phyloP scores from a whole-genome alignment of 1,139 yeast species.

The Candida sp. region DNA sequence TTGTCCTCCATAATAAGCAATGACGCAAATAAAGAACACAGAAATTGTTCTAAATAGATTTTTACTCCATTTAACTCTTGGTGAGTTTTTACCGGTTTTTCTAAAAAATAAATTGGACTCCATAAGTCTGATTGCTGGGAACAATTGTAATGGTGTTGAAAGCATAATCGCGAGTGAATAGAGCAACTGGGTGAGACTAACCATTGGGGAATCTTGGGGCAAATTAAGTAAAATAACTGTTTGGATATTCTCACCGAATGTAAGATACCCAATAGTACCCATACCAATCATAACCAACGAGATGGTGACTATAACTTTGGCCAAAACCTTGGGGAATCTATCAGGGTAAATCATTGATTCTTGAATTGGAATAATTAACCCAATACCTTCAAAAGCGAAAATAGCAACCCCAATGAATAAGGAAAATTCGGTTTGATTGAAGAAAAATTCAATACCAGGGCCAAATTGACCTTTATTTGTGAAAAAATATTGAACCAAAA shows the following conservation, averaged over 20 bases:
- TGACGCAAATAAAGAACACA: constrained; percentile 63
- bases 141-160: constrained; percentile 89
- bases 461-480: constrained; percentile 42
- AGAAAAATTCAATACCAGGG: constrained; percentile 38
- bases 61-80: constrained; percentile 77
- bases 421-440: constrained; percentile 74
- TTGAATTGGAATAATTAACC: constrained; percentile 89
- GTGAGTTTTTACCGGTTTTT: constrained; percentile 68
- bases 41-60: constrained; percentile 65
- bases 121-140: constrained; percentile 49
- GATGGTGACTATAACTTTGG: constrained; percentile 71
- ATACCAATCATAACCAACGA: constrained; percentile 73
- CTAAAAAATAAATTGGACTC: constrained; percentile 35
- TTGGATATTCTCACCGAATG: constrained; percentile 77
- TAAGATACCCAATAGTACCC: constrained; percentile 79
- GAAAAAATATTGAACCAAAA: constrained; percentile 49
- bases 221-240: constrained; percentile 87
- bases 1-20: constrained; percentile 58
- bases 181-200: constrained; percentile 69
- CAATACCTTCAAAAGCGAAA: constrained; percentile 96
- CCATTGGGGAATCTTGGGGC: constrained; percentile 65
- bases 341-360: constrained; percentile 88
- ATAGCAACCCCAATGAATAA: constrained; percentile 93
- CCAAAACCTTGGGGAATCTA: constrained; percentile 67
- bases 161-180: constrained; percentile 86